Percentiles rank a stretch among this genome's conserved stretches.
These are phyloP conservation scores for Fusarium torreyae DNA, from an alignment of 2,329 filamentous ascomycete genomes.

Conservation along the genomic window DNA sequence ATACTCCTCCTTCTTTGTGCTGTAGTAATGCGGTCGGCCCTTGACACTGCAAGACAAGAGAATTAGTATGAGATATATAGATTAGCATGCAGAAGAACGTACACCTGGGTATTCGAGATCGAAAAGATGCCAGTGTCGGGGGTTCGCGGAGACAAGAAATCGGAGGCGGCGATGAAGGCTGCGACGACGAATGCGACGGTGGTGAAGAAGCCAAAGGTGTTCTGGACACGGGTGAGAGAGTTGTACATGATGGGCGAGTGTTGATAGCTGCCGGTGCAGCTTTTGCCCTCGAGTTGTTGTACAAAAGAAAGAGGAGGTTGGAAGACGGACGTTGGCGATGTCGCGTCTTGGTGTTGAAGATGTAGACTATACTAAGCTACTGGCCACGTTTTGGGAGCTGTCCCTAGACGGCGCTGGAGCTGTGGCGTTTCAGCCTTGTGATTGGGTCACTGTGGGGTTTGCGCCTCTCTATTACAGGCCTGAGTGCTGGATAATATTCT, in stretches of 20 bases:
- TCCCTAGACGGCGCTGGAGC: constrained; percentile 29
- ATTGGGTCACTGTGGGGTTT: constrained; percentile 43
- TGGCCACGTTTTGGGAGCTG: constrained; percentile 47
- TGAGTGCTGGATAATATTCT: no score
- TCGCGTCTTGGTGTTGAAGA: constrained; percentile 40
- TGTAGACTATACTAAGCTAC: constrained; percentile 15
- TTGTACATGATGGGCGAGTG: constrained; percentile 80
- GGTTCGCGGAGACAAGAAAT: constrained; percentile 77
- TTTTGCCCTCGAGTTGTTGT: constrained; percentile 25
- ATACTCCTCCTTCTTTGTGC: constrained; percentile 92
- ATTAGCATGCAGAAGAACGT: constrained; percentile 53
- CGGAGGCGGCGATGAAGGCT: constrained; percentile 84
- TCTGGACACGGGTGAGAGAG: constrained; percentile 86
- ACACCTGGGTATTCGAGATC: constrained; percentile 89
- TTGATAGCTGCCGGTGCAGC: constrained; percentile 31
- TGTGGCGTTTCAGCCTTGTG: constrained; percentile 45
- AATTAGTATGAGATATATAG: constrained; percentile 13
- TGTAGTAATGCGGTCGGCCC: constrained; percentile 97
- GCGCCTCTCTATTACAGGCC: not conserved
- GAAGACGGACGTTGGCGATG: constrained; percentile 29
- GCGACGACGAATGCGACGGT: constrained; percentile 89
- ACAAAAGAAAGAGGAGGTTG: constrained; percentile 1
- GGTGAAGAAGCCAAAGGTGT: constrained; percentile 98
- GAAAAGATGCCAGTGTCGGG: constrained; percentile 73
- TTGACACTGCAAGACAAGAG: constrained; percentile 73